Base-by-base conservation (phyloP, 75 land plant species). In the Pseudotsuga menziesii region DNA sequence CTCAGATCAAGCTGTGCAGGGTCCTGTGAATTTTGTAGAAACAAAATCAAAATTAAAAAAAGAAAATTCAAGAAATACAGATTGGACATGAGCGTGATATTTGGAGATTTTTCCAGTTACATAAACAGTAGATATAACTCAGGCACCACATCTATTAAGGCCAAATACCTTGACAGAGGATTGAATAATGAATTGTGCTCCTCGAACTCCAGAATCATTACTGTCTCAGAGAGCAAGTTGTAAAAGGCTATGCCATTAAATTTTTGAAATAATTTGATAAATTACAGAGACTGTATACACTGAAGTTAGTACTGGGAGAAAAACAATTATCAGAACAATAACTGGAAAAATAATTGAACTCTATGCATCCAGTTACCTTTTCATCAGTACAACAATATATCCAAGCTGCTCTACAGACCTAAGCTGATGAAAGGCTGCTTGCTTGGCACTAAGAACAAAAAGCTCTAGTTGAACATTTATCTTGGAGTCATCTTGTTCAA, bases 401-500 rank as follows among this genome's bases (percentile, higher is more conserved):
- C 99, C 99, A 75, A 94, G 99, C 75, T 97, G 97, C 88, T 97
- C 98, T 79, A 97, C 93, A 25, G 99, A 82, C 84, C 99, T 77
- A 75, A 97, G 90, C 81, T 97, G n/a, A n/a, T n/a, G n/a, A n/a
- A n/a, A n/a, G n/a, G n/a, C n/a, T n/a, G n/a, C n/a, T n/a, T n/a
- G n/a, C n/a, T n/a, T n/a, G n/a, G n/a, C n/a, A n/a, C n/a, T n/a
- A n/a, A n/a, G n/a, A n/a, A n/a, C n/a, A n/a, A n/a, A n/a, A n/a
- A n/a, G n/a, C n/a, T n/a, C n/a, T n/a, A n/a, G n/a, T n/a, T n/a
- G n/a, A n/a, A n/a, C n/a, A n/a, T n/a, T n/a, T n/a, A n/a, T n/a
- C n/a, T n/a, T n/a, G n/a, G n/a, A n/a, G n/a, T n/a, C n/a, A n/a
- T n/a, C n/a, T n/a, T n/a, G n/a, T n/a, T n/a, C n/a, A n/a, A n/a